Evolutionary conservation across 208 protist species (phyloP).

Genomic region (Leishmania turanica): DNA sequence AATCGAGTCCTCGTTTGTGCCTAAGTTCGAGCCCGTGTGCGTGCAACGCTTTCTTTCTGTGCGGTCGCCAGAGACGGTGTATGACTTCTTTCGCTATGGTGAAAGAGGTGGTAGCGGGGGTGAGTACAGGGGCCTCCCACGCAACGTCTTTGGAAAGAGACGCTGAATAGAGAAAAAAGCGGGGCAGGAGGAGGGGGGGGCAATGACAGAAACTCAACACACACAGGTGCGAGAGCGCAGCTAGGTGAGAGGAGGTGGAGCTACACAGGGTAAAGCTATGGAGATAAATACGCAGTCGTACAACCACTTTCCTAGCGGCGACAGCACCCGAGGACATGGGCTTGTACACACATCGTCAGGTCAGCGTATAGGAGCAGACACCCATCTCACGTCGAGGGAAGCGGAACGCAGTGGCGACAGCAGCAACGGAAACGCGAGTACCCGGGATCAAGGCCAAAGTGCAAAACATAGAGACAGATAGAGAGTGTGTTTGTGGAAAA

Average conservation of each 20-base stretch:
- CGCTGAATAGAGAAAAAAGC: not conserved
- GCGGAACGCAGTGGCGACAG: no score
- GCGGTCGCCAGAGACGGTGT: not conserved
- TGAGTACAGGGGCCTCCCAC: not conserved
- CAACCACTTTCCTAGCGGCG: not conserved
- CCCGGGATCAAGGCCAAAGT: no score
- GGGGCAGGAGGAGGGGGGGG: not conserved
- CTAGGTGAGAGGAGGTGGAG: not conserved
- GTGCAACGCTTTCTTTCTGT: not conserved
- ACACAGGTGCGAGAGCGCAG: not conserved
- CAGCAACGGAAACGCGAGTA: no score
- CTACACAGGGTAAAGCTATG: not conserved
- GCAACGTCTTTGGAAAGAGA: not conserved
- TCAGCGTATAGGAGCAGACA: no score
- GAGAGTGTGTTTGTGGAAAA: no score
- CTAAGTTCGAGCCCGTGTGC: not conserved
- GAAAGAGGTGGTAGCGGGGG: not conserved
- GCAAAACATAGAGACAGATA: no score
- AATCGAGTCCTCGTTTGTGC: not conserved
- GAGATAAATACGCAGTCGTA: not conserved
- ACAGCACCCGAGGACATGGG: not conserved
- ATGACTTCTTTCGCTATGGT: not conserved
- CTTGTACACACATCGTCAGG: not conserved
- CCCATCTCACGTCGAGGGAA: no score
- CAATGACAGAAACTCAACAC: not conserved